Evolutionary conservation across 305 asterid species (phyloP).

Genomic region (Solanum hybrid): DNA sequence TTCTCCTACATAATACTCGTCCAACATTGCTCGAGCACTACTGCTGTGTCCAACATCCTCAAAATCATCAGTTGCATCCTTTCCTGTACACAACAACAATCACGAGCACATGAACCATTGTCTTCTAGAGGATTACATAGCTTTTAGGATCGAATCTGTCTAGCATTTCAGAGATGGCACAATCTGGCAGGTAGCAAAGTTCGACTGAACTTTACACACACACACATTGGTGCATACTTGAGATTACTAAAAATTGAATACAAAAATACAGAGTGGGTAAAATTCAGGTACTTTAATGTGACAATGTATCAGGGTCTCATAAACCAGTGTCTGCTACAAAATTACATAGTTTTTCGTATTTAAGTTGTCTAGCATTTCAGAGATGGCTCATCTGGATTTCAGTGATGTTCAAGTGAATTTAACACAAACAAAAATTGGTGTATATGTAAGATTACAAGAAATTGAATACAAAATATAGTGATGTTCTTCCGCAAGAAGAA

Average conservation of each 20-base stretch:
- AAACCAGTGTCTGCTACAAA: background rate
- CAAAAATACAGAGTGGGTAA: background rate
- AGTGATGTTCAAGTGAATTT: background rate
- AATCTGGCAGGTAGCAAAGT: background rate
- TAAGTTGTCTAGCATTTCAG: background rate
- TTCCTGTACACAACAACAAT: slow-evolving; percentile 28
- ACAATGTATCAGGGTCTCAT: background rate
- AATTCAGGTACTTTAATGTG: background rate
- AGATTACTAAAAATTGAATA: background rate
- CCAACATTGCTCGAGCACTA: slow-evolving; percentile 63
- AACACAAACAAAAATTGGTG: background rate
- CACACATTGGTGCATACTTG: background rate
- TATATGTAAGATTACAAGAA: background rate
- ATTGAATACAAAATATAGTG: background rate
- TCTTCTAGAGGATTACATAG: too few relatives aligned
- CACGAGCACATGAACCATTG: background rate
- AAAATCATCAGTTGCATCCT: slow-evolving; percentile 92
- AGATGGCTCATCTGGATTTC: background rate
- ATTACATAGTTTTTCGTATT: background rate
- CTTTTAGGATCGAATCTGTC: background rate
- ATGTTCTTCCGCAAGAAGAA: background rate
- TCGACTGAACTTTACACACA: background rate
- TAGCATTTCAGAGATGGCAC: background rate
- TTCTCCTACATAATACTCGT: slow-evolving; percentile 54
- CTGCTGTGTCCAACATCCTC: slow-evolving; percentile 85